A percentile compares a stretch with the other conserved stretches of the same genome.
phyloP scores from a whole-genome alignment of 495 filamentous ascomycete genomes.

The Penicillium waksmanii region DNA sequence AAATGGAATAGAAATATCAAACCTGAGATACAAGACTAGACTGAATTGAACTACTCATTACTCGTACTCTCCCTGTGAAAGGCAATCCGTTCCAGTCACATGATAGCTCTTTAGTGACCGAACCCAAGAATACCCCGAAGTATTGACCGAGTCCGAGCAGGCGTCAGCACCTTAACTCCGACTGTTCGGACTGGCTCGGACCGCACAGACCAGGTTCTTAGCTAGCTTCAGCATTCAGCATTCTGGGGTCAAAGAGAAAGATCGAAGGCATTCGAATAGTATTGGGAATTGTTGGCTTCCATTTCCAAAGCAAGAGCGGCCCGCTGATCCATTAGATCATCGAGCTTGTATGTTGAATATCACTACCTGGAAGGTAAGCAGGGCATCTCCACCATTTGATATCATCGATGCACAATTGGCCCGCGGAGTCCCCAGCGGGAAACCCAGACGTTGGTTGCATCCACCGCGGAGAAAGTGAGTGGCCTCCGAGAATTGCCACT shows the following conservation, averaged over 20 bases:
- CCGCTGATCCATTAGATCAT: conserved; percentile 16
- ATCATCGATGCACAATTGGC: conserved; percentile 30
- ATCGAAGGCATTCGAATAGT: too few relatives aligned
- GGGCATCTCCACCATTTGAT: conserved; percentile 30
- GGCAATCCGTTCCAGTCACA: not conserved
- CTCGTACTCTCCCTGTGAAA: too few relatives aligned
- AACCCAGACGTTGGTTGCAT: conserved; percentile 20
- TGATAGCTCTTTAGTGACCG: not conserved
- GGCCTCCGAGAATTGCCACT: conserved; percentile 19
- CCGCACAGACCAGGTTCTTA: not conserved
- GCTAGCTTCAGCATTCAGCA: not conserved
- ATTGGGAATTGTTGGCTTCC: too few relatives aligned
- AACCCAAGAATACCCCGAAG: not conserved
- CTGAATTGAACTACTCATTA: too few relatives aligned
- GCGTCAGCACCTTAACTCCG: not conserved
- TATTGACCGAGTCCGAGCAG: too few relatives aligned
- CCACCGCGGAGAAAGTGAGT: conserved; percentile 29
- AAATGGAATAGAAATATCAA: too few relatives aligned
- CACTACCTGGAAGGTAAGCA: conserved; percentile 7
- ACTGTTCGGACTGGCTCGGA: not conserved
- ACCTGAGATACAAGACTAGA: too few relatives aligned
- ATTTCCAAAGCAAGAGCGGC: too few relatives aligned
- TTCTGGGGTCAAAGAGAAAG: not conserved
- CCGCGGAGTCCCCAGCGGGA: conserved; percentile 19
- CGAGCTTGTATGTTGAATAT: conserved; percentile 13